Percentiles rank a stretch among this genome's conserved stretches.
Evolutionary conservation across 2,329 filamentous ascomycete species (phyloP).

Genomic region (Nakataea oryzae): DNA sequence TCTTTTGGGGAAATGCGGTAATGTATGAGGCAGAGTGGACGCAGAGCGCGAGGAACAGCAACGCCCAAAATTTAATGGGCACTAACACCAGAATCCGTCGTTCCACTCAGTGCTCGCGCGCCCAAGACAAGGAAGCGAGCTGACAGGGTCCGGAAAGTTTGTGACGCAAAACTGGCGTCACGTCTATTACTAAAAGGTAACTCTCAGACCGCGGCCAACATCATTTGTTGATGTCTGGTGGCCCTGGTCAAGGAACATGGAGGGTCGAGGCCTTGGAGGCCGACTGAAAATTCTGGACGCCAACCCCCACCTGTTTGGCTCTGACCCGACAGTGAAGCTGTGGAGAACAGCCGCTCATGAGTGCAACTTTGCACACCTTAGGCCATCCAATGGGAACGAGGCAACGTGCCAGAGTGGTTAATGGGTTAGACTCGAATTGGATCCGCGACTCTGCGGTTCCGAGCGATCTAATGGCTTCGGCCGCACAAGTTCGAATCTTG

Average conservation of each 20-base stretch:
- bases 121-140: neutral
- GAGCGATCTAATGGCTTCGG: conserved; percentile 2
- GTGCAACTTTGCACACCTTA: neutral
- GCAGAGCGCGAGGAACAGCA: neutral
- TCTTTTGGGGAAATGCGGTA: no score
- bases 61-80: neutral
- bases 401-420: conserved; percentile 3
- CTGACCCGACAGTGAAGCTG: neutral
- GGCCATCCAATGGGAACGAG: neutral
- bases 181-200: neutral
- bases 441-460: neutral
- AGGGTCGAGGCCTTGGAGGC: neutral
- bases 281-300: no score
- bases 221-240: neutral
- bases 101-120: neutral
- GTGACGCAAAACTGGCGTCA: neutral
- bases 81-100: no score
- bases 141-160: neutral
- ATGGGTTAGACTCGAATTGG: conserved; percentile 2
- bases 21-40: neutral
- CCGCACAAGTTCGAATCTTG: conserved; percentile 2
- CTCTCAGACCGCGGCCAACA: neutral
- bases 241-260: no score
- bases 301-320: neutral
- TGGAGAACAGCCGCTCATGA: neutral